Conservation (phyloP, 2,329 filamentous ascomycete species). For the Penicillium occitanis region DNA sequence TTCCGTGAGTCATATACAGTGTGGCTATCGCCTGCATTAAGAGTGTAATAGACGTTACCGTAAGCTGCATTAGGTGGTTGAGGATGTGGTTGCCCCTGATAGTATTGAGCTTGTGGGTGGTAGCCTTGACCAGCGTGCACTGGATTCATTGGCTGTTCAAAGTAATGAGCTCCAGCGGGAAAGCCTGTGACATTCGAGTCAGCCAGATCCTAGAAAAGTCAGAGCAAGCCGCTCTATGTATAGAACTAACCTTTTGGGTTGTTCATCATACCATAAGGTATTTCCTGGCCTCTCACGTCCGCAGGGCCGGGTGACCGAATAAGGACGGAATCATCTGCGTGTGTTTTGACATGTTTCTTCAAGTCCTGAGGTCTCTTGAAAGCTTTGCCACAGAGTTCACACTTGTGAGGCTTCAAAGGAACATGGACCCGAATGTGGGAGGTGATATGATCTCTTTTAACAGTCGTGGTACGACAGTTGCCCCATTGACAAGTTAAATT, state of each 20-base stretch:
- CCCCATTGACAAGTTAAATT: constrained; percentile 98
- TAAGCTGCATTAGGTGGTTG: constrained; percentile 61
- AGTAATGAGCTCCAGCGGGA: constrained; percentile 56
- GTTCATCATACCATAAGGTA: constrained; percentile 39
- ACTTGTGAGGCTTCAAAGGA: constrained; percentile 98
- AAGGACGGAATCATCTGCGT: constrained; percentile 88
- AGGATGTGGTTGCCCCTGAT: constrained; percentile 55
- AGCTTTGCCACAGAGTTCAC: constrained; percentile 96
- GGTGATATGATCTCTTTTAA: constrained; percentile 98
- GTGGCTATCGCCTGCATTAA: constrained; percentile 62
- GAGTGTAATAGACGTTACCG: constrained; percentile 74
- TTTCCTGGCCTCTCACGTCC: constrained; percentile 47
- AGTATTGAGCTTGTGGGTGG: constrained; percentile 51
- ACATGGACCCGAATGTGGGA: constrained; percentile 98
- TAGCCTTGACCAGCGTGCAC: constrained; percentile 42
- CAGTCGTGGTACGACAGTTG: constrained; percentile 89
- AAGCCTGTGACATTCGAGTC: constrained; percentile 29
- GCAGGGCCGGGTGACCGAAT: constrained; percentile 62
- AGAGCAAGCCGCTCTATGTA: background rate
- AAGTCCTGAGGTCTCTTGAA: constrained; percentile 99
- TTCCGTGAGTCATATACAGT: constrained; percentile 70
- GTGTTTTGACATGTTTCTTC: constrained; percentile 99
- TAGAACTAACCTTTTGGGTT: constrained; percentile 38
- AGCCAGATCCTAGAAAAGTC: background rate
- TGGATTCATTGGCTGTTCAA: constrained; percentile 46